Evolutionary conservation across 805 yeast genomes (phyloP), one percentile per base, ranked within the genome.

Genomic region (Saccharomycopsis schoenii): DNA sequence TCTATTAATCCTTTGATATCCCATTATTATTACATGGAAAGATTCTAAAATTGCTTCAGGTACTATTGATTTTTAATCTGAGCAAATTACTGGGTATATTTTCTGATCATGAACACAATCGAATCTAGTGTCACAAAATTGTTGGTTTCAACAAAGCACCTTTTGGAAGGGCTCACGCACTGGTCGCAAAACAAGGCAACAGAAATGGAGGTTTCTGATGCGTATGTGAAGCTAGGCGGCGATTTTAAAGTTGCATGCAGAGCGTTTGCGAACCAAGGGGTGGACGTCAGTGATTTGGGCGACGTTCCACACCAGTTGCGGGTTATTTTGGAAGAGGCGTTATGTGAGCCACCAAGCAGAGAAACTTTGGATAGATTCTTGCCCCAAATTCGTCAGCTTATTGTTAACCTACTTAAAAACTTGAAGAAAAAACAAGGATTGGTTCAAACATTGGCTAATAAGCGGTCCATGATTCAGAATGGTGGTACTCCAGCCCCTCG

Each of bases 181-280:
- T 94, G 99, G 99, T 92, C 98, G 0, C 79, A 83, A 63, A 83
- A 82, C 24, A 78, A 81, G n/a, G 91, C 89, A 5, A 80, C 85
- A 25, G 98, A 92, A 55, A 82, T 82, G 60, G 89, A 83, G 64
- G 97, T 94, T 1, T 89, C 97, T 1, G 89, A 91, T 67, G 88
- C 91, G 2, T 94, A 90, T 71, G 99, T 94, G 15, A 86, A 83
- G 65, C 79, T 94, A 36, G 99, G 99, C 0, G 94, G 92, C 69
- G 97, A 93, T 72, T 94, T 91, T 77, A 85, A 93, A 66, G 83
- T 88, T 2, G 89, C 96, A 0, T 84, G 92, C 24, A 80, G 89
- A 62, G 88, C 96, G 2, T 92, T 93, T 70, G 75, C 84, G 4
- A 79, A 79, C 60, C 86, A 89, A 2, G 96, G 96, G 0, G 83